A percentile compares a stretch with the other conserved stretches of the same genome.
Evolutionary conservation across 1,139 yeast genomes (phyloP).

Genomic region (Diutina pseudorugosa): DNA sequence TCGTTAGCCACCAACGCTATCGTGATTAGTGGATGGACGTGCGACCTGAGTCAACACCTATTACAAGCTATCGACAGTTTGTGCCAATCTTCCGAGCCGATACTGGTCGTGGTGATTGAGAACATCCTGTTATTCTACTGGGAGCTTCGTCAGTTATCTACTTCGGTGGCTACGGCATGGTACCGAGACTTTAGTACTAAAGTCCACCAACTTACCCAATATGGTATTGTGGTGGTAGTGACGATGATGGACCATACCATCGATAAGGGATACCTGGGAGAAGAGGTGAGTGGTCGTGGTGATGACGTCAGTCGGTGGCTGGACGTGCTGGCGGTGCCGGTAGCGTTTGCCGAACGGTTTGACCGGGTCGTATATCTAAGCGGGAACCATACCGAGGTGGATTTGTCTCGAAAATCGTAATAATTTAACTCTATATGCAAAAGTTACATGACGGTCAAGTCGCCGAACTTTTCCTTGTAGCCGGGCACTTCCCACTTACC

Average conservation of each 20-base stretch:
- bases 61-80: neutral
- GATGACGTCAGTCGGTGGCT: neutral
- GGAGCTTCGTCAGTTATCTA: neutral
- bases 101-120: neutral
- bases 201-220: neutral
- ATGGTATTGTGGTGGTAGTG: neutral
- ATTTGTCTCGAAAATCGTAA: neutral
- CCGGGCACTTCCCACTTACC: conserved; percentile 99
- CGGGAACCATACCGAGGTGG: neutral
- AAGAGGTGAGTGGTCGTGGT: no score
- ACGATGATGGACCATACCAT: neutral
- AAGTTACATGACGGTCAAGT: conserved; percentile 78
- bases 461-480: conserved; percentile 95
- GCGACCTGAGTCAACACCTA: neutral
- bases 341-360: neutral
- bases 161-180: neutral
- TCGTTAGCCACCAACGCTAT: neutral
- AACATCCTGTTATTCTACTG: neutral
- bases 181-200: no score
- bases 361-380: neutral
- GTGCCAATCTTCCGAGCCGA: neutral
- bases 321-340: neutral
- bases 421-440: neutral
- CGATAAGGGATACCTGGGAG: neutral
- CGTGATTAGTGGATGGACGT: neutral